phyloP scores from a whole-genome alignment of 306 rosid species.

The Urtica urens region DNA sequence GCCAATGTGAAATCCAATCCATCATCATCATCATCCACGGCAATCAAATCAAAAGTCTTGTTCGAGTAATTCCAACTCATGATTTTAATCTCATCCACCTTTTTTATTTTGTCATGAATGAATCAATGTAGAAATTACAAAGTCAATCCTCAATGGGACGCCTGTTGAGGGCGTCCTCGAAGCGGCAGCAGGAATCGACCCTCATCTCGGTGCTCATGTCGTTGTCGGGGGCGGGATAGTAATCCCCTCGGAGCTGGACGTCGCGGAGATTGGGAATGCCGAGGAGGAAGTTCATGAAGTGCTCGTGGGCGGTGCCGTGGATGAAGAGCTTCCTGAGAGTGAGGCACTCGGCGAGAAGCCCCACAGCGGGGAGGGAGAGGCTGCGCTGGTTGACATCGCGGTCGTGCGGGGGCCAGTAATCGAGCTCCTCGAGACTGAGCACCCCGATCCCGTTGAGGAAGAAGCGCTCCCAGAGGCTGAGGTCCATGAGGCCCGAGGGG shows the following conservation, averaged over 20 bases:
- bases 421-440: slow-evolving; percentile 50
- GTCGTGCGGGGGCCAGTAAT: slow-evolving; percentile 95
- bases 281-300: slow-evolving; percentile 69
- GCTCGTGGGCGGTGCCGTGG: slow-evolving; percentile 72
- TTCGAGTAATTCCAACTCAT: not conserved
- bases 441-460: slow-evolving; percentile 53
- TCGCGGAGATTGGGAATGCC: slow-evolving; percentile 48
- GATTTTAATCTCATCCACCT: no score
- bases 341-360: slow-evolving; percentile 51
- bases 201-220: slow-evolving; percentile 95
- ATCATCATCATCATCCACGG: slow-evolving; percentile 20
- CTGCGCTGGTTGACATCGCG: slow-evolving; percentile 74
- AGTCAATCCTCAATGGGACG: slow-evolving; percentile 43
- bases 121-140: no score
- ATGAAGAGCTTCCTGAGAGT: slow-evolving; percentile 75
- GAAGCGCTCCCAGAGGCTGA: slow-evolving; percentile 91
- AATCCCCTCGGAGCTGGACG: slow-evolving; percentile 69
- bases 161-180: slow-evolving; percentile 69
- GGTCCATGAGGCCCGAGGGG: slow-evolving; percentile 75
- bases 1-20: no score
- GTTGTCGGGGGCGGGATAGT: slow-evolving; percentile 78
- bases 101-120: no score
- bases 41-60: slow-evolving; percentile 21
- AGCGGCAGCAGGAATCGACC: slow-evolving; percentile 71
- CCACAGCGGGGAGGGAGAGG: slow-evolving; percentile 64